Evolutionary conservation across 768 basidiomycete genomes (phyloP), one percentile per base, ranked within the genome.

Genomic region (Tricholoma furcatifolium): DNA sequence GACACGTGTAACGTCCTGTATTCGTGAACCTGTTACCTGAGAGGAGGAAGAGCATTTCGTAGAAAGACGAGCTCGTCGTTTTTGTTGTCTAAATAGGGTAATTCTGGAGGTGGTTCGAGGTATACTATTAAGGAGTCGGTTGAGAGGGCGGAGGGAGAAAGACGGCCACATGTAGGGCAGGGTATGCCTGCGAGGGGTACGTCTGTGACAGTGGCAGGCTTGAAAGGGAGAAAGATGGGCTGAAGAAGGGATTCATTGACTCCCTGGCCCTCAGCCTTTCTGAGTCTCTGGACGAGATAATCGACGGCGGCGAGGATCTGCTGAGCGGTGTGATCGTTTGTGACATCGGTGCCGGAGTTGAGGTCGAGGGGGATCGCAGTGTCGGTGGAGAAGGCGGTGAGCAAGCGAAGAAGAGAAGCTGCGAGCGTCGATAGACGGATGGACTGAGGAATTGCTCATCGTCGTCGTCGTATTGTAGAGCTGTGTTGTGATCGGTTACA

Each of bases 21-120:
- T n/a, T n/a, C n/a, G n/a, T n/a, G n/a, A n/a, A n/a, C n/a, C n/a
- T n/a, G n/a, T n/a, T n/a, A n/a, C n/a, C n/a, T n/a, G n/a, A n/a
- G n/a, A n/a, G n/a, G n/a, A n/a, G n/a, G n/a, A n/a, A n/a, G n/a
- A n/a, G n/a, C n/a, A n/a, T n/a, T n/a, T n/a, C n/a, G n/a, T n/a
- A n/a, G n/a, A n/a, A n/a, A n/a, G n/a, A 34, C 27, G 27, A 57
- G 43, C 43, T 60, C 59, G 4, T 58, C 59, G 2, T n/a, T 15
- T n/a, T 54, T 50, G 11, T 47, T 43, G 17, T 30, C 47, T 8
- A 58, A 60, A 3, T 21, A n/a, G 3, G 50, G 53, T n/a, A n/a
- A n/a, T n/a, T n/a, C n/a, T n/a, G n/a, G n/a, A n/a, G n/a, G n/a
- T n/a, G n/a, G n/a, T n/a, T 4, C 51, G 43, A 2, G 53, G 53